Evolutionary conservation across 768 basidiomycete genomes (phyloP), one percentile per base, ranked within the genome.

Genomic region (Mycena alexandri): DNA sequence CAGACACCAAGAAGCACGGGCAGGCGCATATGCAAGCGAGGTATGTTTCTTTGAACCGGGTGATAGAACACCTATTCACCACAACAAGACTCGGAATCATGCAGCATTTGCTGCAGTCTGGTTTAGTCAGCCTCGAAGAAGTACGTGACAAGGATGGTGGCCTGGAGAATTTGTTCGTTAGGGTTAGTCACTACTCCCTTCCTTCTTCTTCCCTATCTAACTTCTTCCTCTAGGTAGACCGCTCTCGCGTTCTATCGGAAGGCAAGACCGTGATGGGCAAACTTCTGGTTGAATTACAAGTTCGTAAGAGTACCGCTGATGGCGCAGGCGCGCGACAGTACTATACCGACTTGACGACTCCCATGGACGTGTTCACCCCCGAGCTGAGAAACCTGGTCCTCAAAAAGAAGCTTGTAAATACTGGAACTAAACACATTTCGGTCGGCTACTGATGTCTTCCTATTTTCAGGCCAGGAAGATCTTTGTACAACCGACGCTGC

Each of bases 11-110:
- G 78, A 94, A 94, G 77, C 94, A 95, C 72, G 93, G 94, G 19
- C 93, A 95, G 75, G 93, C 93, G 17, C 93, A 94, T 74, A 95
- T 94, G 94, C 92, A 95, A 78, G 93, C 93, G 50, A 88, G 93
- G 92, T 93, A 76, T 52, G 86, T 68, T 22, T 42, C 16, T 13
- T 5, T 33, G 19, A 47, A 29, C 3, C 29, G 6, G 13, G n/a
- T n/a, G 14, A 51, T 38, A 8, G 9, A 11, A 22, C 36, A 1
- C 3, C 22, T 13, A 21, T 21, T 65, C 19, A 55, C 44, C 21
- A 24, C n/a, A 50, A 43, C 12, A 44, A 93, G 93, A 25, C 82
- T 94, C 67, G 93, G 94, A 34, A 95, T 96, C 76, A 91, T 91
- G 13, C 90, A 93, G 62, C 90, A 90, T 79, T 82, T 96, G 72